Conservation (phyloP, 148 eudicot species). For the Salicornia ramosissima region DNA sequence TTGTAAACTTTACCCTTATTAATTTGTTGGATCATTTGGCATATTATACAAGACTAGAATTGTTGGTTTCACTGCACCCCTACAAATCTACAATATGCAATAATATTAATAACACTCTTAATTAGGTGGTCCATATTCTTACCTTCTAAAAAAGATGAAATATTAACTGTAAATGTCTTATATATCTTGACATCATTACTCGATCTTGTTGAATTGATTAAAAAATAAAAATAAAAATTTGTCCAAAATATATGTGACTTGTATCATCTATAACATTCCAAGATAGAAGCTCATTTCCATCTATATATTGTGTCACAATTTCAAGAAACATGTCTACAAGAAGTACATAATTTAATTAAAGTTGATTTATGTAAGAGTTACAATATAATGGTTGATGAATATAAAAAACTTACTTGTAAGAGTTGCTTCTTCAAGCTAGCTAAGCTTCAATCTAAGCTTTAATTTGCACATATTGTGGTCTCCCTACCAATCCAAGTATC, state of each 20-base stretch:
- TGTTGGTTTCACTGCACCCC: no score
- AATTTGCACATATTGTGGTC: background rate
- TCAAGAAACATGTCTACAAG: constrained; percentile 22
- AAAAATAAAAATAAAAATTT: constrained; percentile 1
- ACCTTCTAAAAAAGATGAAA: background rate
- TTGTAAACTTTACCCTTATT: background rate
- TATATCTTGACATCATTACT: background rate
- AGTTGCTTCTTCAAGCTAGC: background rate
- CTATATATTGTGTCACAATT: constrained; percentile 23
- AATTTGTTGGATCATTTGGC: background rate
- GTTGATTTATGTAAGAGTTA: constrained; percentile 12
- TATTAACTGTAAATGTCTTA: background rate
- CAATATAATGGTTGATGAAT: constrained; percentile 10
- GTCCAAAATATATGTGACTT: background rate
- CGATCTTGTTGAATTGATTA: background rate
- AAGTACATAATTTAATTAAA: constrained; percentile 2
- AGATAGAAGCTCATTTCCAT: constrained; percentile 15
- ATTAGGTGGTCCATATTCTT: background rate
- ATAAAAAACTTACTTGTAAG: constrained; percentile 26
- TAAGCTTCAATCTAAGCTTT: background rate
- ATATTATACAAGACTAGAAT: background rate
- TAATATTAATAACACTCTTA: background rate
- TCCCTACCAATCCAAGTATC: background rate
- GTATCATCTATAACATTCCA: constrained; percentile 10
- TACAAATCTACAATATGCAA: no score